A percentile compares a stretch with the other conserved stretches of the same genome.
Evolutionary conservation across 495 filamentous ascomycete genomes (phyloP).

Genomic region (Aspergillus carlsbadensis): DNA sequence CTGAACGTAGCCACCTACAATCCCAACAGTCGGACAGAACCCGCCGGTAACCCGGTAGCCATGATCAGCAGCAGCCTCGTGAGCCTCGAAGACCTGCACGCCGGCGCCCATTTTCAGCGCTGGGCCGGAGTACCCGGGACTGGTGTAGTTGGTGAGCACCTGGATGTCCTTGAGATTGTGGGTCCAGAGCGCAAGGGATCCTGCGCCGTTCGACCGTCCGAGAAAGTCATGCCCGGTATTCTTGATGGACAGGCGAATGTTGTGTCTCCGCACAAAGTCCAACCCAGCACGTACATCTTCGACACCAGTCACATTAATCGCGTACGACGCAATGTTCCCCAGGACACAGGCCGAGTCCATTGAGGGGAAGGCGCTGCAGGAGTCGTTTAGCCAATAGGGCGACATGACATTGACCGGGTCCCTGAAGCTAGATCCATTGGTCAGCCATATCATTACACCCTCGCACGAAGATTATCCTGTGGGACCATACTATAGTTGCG

Average conservation of each 20-base stretch:
- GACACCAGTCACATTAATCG: not conserved
- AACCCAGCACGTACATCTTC: not conserved
- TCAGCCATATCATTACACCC: not conserved
- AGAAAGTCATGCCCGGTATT: slow-evolving; percentile 59
- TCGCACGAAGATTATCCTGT: too few species aligned
- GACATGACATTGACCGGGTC: not conserved
- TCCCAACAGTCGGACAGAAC: slow-evolving; percentile 21
- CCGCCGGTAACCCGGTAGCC: slow-evolving; percentile 19
- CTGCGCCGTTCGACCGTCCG: slow-evolving; percentile 44
- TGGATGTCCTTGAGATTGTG: slow-evolving; percentile 46
- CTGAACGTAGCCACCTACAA: slow-evolving; percentile 52
- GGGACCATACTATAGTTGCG: not conserved
- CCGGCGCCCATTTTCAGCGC: slow-evolving; percentile 55
- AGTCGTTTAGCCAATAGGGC: not conserved
- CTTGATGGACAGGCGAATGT: slow-evolving; percentile 38
- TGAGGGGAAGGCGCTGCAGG: not conserved
- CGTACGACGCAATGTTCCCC: not conserved
- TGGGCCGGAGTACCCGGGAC: slow-evolving; percentile 39
- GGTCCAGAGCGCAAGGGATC: slow-evolving; percentile 50
- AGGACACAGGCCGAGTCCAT: not conserved
- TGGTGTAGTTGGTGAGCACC: slow-evolving; percentile 27
- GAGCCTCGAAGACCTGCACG: slow-evolving; percentile 45
- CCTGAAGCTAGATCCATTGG: not conserved
- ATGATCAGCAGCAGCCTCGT: slow-evolving; percentile 31
- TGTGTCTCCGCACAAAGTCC: slow-evolving; percentile 15